Evolutionary conservation across 306 rosid species (phyloP).

Genomic region (Medicago arabica): DNA sequence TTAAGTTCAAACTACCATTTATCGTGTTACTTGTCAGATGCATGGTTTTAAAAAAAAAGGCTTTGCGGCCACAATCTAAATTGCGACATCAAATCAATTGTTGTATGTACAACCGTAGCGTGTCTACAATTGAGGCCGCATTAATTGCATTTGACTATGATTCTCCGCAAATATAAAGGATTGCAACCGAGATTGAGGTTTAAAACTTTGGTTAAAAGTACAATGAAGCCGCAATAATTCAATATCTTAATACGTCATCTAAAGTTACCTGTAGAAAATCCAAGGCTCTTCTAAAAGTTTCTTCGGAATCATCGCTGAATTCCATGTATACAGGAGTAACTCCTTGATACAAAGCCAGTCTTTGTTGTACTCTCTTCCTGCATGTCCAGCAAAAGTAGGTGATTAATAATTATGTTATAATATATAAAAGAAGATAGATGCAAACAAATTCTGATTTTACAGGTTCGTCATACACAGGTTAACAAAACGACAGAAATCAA

Average conservation of each 20-base stretch:
- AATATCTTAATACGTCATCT: not conserved
- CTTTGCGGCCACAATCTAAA: not conserved
- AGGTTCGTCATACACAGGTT: not conserved
- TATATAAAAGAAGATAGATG: constrained; percentile 17
- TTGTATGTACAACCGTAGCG: not conserved
- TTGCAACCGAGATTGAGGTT: not conserved
- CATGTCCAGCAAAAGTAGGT: constrained; percentile 42
- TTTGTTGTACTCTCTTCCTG: constrained; percentile 87
- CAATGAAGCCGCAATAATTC: not conserved
- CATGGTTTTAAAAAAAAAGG: not conserved
- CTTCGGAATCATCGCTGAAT: constrained; percentile 82
- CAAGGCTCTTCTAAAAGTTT: constrained; percentile 71
- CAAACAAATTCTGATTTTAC: constrained; percentile 8
- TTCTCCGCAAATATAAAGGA: not conserved
- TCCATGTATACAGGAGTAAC: constrained; percentile 88
- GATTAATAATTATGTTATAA: constrained; percentile 24
- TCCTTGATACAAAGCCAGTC: constrained; percentile 92
- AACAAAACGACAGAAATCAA: constrained; percentile 17
- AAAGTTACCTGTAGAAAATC: constrained; percentile 64
- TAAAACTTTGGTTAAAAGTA: not conserved
- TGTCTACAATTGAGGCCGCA: not conserved
- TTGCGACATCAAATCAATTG: not conserved
- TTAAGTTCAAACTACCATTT: no score
- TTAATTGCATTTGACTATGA: not conserved
- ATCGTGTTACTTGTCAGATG: not conserved